A percentile compares a stretch with the other conserved stretches of the same genome.
These are phyloP conservation scores for Sungouiella blattae DNA, from an alignment of 805 yeast species.

Conservation along the genomic window DNA sequence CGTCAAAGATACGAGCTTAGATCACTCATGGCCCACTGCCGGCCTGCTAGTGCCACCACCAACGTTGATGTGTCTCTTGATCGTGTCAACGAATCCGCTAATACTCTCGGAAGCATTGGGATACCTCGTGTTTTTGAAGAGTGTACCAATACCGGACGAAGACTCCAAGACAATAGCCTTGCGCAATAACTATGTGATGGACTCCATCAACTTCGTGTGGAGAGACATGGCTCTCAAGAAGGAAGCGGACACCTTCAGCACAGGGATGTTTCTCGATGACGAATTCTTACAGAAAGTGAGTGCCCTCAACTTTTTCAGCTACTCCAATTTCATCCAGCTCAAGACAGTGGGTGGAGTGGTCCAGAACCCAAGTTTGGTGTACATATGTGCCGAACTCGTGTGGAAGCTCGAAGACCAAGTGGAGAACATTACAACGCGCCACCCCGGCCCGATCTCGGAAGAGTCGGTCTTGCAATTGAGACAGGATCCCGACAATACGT, in stretches of 20 bases:
- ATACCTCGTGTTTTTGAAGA: constrained; percentile 42
- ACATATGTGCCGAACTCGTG: constrained; percentile 40
- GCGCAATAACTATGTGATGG: constrained; percentile 53
- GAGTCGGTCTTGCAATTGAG: constrained; percentile 33
- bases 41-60: constrained; percentile 27
- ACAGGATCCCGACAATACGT: constrained; percentile 23
- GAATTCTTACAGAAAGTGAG: constrained; percentile 28
- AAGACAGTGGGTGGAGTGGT: constrained; percentile 40
- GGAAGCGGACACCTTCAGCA: constrained; percentile 29
- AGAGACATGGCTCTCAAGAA: constrained; percentile 48
- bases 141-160: constrained; percentile 17
- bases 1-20: constrained; percentile 7
- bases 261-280: constrained; percentile 36
- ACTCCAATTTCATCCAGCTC: constrained; percentile 26
- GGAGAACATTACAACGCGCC: constrained; percentile 30
- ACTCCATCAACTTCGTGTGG: constrained; percentile 55
- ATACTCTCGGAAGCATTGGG: constrained; percentile 45
- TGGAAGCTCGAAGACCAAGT: constrained; percentile 45
- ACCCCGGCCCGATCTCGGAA: constrained; percentile 53
- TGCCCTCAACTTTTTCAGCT: constrained; percentile 28
- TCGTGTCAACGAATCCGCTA: constrained; percentile 43
- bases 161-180: constrained; percentile 23
- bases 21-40: constrained; percentile 7
- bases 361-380: constrained; percentile 50
- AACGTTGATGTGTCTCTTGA: constrained; percentile 30